Conservation (phyloP, 352 stramenopile genomes). For the Hyaloperonospora brassicae region DNA sequence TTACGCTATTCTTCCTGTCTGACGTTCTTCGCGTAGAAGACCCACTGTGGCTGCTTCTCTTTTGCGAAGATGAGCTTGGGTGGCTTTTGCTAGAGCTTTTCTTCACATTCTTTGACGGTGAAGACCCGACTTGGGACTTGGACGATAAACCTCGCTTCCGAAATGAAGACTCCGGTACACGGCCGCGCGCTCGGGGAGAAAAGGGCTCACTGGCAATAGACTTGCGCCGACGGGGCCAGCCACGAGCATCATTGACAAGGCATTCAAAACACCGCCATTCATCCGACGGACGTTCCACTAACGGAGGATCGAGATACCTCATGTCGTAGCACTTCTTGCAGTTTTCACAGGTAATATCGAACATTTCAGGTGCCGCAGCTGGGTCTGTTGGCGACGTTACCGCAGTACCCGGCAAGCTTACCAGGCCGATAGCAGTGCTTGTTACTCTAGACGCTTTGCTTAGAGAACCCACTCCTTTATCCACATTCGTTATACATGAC, state of each 20-base stretch:
- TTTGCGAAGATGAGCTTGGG: conserved; percentile 35
- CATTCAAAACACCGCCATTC: conserved; percentile 86
- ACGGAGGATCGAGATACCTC: conserved; percentile 71
- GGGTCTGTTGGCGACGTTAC: conserved; percentile 21
- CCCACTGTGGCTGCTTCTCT: conserved; percentile 38
- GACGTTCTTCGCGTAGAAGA: conserved; percentile 36
- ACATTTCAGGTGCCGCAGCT: conserved; percentile 35
- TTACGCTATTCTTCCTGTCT: conserved; percentile 42
- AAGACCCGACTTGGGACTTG: conserved; percentile 33
- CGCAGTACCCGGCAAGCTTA: conserved; percentile 5
- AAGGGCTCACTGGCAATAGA: conserved; percentile 23
- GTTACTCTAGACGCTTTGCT: conserved; percentile 1
- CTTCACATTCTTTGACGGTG: conserved; percentile 36
- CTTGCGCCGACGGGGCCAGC: conserved; percentile 62
- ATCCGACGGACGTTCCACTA: conserved; percentile 59
- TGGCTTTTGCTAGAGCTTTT: conserved; percentile 34
- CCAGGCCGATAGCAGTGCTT: background rate
- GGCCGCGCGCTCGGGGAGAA: conserved; percentile 15
- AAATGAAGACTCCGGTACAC: conserved; percentile 12
- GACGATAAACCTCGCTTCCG: conserved; percentile 38
- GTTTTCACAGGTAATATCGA: conserved; percentile 70
- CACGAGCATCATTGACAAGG: conserved; percentile 77
- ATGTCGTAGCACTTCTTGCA: conserved; percentile 81
- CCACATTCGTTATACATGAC: conserved; percentile 1
- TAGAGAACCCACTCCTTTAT: conserved; percentile 1